Evolutionary conservation across 73 alveolate species (phyloP).

Genomic region (Stentor roeselii): DNA sequence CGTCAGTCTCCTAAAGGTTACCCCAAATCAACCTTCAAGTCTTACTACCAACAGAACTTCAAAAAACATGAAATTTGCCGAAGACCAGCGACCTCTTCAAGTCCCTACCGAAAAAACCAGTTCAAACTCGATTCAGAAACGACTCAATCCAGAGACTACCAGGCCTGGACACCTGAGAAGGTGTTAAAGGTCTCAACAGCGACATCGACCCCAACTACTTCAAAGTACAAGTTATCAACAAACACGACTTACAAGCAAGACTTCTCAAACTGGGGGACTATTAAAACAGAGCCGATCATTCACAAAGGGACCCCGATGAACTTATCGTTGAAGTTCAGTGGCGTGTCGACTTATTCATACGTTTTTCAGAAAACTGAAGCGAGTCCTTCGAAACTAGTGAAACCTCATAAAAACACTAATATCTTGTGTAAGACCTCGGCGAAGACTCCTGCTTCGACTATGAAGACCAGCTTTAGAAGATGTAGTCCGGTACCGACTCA

Average conservation of each 20-base stretch:
- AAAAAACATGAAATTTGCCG: not conserved
- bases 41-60: conserved; percentile 17
- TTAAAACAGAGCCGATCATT: not conserved
- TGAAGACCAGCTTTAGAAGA: not conserved
- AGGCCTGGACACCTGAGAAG: not conserved
- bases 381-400: not conserved
- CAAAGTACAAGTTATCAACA: not conserved
- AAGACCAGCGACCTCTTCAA: not conserved
- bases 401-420: not conserved
- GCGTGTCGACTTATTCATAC: not conserved
- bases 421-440: not conserved
- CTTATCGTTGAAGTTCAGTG: not conserved
- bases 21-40: not conserved
- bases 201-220: not conserved
- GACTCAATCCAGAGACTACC: not conserved
- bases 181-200: not conserved
- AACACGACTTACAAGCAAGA: not conserved
- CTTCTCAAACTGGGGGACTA: conserved; percentile 4
- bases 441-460: not conserved
- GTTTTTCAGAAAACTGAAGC: not conserved
- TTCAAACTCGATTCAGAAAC: conserved; percentile 8
- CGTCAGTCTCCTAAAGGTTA: not conserved
- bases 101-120: not conserved
- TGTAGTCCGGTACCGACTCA: not conserved
- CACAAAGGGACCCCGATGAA: not conserved